Base-by-base conservation (phyloP, 1,139 yeast species). In the Taphrina betulina region DNA sequence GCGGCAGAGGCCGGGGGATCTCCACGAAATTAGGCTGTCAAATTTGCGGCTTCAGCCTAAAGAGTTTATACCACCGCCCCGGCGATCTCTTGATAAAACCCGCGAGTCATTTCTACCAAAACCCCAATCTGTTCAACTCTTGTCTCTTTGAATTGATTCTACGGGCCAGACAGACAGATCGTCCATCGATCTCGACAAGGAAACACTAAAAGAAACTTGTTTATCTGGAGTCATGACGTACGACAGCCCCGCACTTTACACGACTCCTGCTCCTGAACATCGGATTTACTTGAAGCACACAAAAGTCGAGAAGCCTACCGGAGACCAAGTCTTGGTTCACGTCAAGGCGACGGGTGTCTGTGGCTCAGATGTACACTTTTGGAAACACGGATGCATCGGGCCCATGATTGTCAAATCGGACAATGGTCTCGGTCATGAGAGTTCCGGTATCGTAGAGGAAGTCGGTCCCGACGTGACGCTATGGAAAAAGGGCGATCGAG, bases 351-450 rank as follows among this genome's bases (percentile, higher is more conserved):
- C 94, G 0, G 95, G 95, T 51, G 81, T 86, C 59, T 86, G 95
- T 69, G 95, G 94, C 5, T 82, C 89, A 3, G 95, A 86, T 68
- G 81, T 84, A 59, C 94, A 85, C 67, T 86, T 82, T 73, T 84
- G 81, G 66, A 78, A 80, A 55, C 82, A 81, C 60, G 95, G 95
- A 16, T 75, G 75, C 59, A 83, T 85, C 62, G 95, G 95, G 17
- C 78, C 67, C 29, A 63, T 65, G 65, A 62, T 65, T 10, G 69
- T 84, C 65, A 75, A 76, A 58, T 72, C 73, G 44, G 85, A 85
- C 58, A 82, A 82, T 83, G 85, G 83, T 17, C 73, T 84, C 62
- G 92, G 92, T 28, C 92, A 84, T 67, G 92, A 84, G 66, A 80
- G 86, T 16, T 73, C 90, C 3, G 95, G 95, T 38, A 71, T 79